Evolutionary conservation across 2,329 filamentous ascomycete species (phyloP), one percentile per base, ranked within the genome.

Genomic region (Rhynchosporium secalis): DNA sequence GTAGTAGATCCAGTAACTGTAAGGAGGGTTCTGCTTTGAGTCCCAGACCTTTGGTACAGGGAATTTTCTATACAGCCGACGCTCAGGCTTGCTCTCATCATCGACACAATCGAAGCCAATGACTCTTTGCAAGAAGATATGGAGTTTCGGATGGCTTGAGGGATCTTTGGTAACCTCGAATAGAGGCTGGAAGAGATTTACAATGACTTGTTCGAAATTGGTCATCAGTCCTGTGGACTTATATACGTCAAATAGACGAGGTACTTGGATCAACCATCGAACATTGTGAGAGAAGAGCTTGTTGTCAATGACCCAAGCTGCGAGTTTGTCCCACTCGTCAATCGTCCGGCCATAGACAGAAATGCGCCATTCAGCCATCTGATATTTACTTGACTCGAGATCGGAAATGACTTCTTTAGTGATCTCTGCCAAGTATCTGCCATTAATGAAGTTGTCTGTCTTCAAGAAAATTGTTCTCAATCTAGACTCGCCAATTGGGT

Each of bases 1-100:
- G 73, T 96, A 96, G 78, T 99, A 99, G 73, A 98, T 90, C 95
- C 95, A 99, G 78, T 99, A 99, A 74, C 90, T 97, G 78, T 99
- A 99, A 0, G 95, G 95, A 13, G 95, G 95, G 73, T 99, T 99
- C 76, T 98, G 93, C 71, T 90, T 92, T 0, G 92, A 92, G 67
- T 87, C 85, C 95, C 95, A 99, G 59, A 87, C 86, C 65, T 87
- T 90, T 4, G 95, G 94, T 28, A 95, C 87, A 0, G 95, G 95
- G 69, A 96, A 99, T 75, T 99, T 99, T 72, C 89, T 90, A 79
- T 92, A 96, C n/a, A 98, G 83, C 26, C 95, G 88, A 33, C 94
- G 87, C 77, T 99, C 95, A 2, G 92, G 84, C 78, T 99, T 99
- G 81, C 93, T 97, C 78, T 99, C 95, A 70, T 99, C 95, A 72